phyloP scores from a whole-genome alignment of 306 rosid species.

The Astragalus membranaceus region DNA sequence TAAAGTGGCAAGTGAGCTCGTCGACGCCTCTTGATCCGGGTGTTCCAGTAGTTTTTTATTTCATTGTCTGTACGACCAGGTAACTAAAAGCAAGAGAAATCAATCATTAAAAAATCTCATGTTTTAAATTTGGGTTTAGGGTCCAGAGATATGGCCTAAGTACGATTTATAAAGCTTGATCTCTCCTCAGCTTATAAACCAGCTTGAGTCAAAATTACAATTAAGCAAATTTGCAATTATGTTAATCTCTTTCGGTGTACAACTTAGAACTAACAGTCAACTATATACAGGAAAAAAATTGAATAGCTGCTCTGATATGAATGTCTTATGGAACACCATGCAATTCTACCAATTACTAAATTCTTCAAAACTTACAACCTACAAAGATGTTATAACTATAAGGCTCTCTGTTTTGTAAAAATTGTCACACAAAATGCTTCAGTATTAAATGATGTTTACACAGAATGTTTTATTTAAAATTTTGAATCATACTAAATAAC shows the following conservation, averaged over 20 bases:
- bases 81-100: constrained; percentile 50
- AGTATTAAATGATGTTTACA: background rate
- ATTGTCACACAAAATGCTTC: background rate
- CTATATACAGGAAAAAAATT: background rate
- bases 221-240: background rate
- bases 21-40: constrained; percentile 78
- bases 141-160: too few relatives aligned
- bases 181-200: too few relatives aligned
- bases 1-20: constrained; percentile 91
- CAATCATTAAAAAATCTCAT: constrained; percentile 1
- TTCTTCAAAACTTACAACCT: background rate
- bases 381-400: background rate
- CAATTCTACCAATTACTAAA: background rate
- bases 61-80: constrained; percentile 99
- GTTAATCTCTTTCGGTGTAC: background rate
- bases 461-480: background rate
- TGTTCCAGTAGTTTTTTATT: constrained; percentile 98
- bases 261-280: background rate
- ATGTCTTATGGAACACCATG: background rate
- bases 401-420: background rate
- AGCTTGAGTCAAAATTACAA: background rate
- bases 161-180: too few relatives aligned
- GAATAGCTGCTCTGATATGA: background rate
- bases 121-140: background rate
- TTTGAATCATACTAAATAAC: background rate